phyloP scores from a whole-genome alignment of 192 early-diverging fungal species.

The Kickxella alabastrina region DNA sequence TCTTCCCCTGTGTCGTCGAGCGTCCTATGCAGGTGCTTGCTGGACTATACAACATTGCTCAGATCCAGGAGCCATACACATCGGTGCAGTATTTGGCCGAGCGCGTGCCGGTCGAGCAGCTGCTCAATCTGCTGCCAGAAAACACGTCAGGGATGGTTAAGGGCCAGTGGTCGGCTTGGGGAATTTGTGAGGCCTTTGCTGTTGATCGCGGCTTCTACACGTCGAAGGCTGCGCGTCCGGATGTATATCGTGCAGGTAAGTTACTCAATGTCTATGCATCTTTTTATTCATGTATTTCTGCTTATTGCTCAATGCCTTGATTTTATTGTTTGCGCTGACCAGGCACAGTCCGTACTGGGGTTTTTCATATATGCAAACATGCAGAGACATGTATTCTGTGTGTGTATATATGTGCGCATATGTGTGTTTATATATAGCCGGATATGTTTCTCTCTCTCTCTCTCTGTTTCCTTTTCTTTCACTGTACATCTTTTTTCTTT shows the following conservation, averaged over 20 bases:
- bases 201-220: slow-evolving; percentile 79
- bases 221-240: slow-evolving; percentile 70
- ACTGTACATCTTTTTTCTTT: not conserved
- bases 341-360: no score
- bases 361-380: no score
- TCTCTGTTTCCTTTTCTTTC: not conserved
- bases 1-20: slow-evolving; percentile 82
- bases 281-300: not conserved
- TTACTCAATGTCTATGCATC: slow-evolving; percentile 1
- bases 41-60: slow-evolving; percentile 93
- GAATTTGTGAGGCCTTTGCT: slow-evolving; percentile 89
- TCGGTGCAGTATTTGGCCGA: slow-evolving; percentile 77
- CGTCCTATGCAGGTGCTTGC: slow-evolving; percentile 82
- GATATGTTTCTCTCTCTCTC: no score
- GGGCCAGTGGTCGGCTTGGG: slow-evolving; percentile 77
- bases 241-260: slow-evolving; percentile 81
- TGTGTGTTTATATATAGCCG: no score
- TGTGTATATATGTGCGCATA: no score
- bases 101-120: slow-evolving; percentile 65
- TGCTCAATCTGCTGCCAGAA: slow-evolving; percentile 60
- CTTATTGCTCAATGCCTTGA: no score
- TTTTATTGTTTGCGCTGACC: no score
- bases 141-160: slow-evolving; percentile 16
- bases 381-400: no score
- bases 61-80: slow-evolving; percentile 94